Evolutionary conservation across 2,329 filamentous ascomycete species (phyloP).

Genomic region (Colletotrichum eremochloae): DNA sequence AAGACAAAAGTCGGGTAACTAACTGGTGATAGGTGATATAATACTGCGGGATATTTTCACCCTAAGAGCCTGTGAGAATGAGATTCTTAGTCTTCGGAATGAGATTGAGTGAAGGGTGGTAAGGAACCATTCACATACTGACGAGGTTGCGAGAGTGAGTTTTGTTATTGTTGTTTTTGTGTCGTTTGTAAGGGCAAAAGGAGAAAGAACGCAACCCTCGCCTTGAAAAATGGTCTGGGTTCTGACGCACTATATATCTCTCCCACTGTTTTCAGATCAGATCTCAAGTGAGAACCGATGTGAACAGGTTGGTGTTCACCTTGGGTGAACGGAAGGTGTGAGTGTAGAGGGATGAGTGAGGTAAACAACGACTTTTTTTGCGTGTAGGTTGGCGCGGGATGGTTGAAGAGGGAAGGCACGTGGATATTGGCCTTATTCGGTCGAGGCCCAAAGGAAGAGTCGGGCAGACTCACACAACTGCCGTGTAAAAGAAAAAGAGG

Average conservation of each 20-base stretch:
- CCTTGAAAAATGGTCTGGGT: neutral
- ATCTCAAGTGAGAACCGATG: neutral
- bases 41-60: neutral
- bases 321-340: neutral
- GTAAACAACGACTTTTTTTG: slow-evolving; percentile 7
- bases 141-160: neutral
- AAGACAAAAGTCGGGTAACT: neutral
- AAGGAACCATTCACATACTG: neutral
- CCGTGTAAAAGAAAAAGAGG: neutral
- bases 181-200: neutral
- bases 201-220: neutral
- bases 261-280: neutral
- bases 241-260: neutral
- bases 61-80: neutral
- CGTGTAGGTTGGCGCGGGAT: neutral
- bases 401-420: slow-evolving; percentile 5
- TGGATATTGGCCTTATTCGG: neutral
- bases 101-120: neutral
- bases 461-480: neutral
- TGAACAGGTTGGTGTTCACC: neutral
- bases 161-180: neutral
- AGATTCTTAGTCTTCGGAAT: neutral
- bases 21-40: neutral
- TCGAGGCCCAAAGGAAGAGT: neutral
- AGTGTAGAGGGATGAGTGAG: neutral